Evolutionary conservation across 108 stramenopile species (phyloP), one percentile per base, ranked within the genome.

Genomic region (Epipyxis sp.): DNA sequence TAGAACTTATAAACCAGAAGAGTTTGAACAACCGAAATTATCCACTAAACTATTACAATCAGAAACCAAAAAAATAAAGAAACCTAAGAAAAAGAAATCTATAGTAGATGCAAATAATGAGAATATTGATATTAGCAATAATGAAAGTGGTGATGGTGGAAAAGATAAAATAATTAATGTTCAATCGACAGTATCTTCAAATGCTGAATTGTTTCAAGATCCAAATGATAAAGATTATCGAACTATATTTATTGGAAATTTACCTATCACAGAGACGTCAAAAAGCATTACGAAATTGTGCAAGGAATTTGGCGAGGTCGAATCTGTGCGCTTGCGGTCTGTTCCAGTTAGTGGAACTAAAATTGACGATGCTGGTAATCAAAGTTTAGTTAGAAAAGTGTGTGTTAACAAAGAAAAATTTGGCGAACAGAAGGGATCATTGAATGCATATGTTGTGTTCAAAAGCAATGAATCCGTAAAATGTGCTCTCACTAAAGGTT

Each of bases 231-330:
- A 25, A 2, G 50, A 69, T 6, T 3, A 54, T 25, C 41, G 77
- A 13, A 85, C 84, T 16, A 59, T 85, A 3, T 85, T 85, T 42
- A 82, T 85, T 44, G 84, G 84, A 6, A 85, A 85, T 79, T 32
- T 85, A 27, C 84, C 84, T 1, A 77, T 57, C 13, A 79, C 30
- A 20, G 59, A 76, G 78, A 72, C 35, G 29, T 72, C 76, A 25
- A 79, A 82, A 42, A 67, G 62, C 40, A 61, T 85, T 1, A 42
- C 32, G 43, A 41, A n/a, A 13, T 29, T 74, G 1, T 85, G 82
- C 77, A 65, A 59, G 45, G 81, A 69, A 1, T 85, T 69, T 46
- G 84, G 84, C 39, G 29, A 58, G 39, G 44, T 85, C 40, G 84
- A 81, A 10, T 83, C 84, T 30, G 82, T 83, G 59, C 13, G 84